Evolutionary conservation across 805 yeast genomes (phyloP).

Genomic region (Myxozyma geophila): DNA sequence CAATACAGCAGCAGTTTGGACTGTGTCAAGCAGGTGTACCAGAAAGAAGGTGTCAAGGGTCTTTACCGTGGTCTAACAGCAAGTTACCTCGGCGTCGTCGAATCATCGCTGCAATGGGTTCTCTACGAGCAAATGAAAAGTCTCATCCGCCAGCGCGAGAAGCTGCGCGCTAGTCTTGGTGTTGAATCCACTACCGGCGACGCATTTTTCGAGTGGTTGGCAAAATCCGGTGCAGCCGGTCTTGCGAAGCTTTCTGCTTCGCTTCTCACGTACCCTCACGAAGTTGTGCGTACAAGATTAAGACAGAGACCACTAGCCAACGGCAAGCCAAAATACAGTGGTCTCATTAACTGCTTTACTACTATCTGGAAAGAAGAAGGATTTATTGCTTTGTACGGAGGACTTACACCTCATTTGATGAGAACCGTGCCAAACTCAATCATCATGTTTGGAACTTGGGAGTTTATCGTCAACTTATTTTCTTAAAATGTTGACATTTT

Average conservation of each 20-base stretch:
- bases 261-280: conserved; percentile 93
- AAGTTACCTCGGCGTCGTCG: conserved; percentile 89
- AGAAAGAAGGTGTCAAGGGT: conserved; percentile 77
- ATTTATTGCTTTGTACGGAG: conserved; percentile 90
- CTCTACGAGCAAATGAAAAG: conserved; percentile 92
- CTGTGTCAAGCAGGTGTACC: conserved; percentile 70
- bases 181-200: conserved; percentile 55
- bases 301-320: conserved; percentile 89
- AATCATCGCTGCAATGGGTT: conserved; percentile 94
- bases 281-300: conserved; percentile 91
- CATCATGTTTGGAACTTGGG: conserved; percentile 99
- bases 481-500: conserved; percentile 6
- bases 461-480: conserved; percentile 67
- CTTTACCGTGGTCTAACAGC: conserved; percentile 92
- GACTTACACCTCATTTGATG: conserved; percentile 93
- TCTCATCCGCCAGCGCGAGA: conserved; percentile 59
- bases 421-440: conserved; percentile 98
- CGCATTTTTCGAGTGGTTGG: conserved; percentile 83
- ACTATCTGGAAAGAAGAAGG: conserved; percentile 93
- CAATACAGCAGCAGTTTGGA: conserved; percentile 84
- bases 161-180: conserved; percentile 43
- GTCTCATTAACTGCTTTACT: conserved; percentile 83
- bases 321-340: conserved; percentile 86
- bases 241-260: conserved; percentile 94
- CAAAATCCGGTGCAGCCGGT: conserved; percentile 97